phyloP scores from a whole-genome alignment of 768 basidiomycete species.

The Auricularia heimuer region DNA sequence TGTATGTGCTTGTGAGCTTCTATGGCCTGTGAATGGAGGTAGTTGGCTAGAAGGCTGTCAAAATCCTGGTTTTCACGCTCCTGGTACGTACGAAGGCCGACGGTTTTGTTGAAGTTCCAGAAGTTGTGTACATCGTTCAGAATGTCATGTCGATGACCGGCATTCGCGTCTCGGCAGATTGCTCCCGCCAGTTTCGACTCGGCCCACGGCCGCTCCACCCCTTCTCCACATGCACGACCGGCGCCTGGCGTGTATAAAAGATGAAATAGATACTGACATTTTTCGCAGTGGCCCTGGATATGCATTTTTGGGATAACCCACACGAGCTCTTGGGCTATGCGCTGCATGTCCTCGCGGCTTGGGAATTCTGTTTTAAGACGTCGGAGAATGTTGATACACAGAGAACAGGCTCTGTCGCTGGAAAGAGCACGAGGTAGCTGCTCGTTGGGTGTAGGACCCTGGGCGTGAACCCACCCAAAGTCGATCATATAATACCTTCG shows the following conservation, averaged over 20 bases:
- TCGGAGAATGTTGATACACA: background rate
- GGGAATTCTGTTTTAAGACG: background rate
- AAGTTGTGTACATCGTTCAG: background rate
- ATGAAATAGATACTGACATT: background rate
- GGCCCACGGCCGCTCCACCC: background rate
- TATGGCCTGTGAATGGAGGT: background rate
- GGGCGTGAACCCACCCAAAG: background rate
- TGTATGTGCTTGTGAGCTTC: background rate
- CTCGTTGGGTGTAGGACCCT: background rate
- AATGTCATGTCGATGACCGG: background rate
- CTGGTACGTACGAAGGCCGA: background rate
- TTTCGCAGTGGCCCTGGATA: background rate
- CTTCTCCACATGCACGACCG: background rate
- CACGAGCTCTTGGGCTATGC: background rate
- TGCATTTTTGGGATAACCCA: background rate
- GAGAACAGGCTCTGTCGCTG: background rate
- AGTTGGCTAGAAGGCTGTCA: background rate
- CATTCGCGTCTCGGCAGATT: background rate
- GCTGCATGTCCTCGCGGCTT: background rate
- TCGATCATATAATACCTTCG: background rate
- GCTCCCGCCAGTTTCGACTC: background rate
- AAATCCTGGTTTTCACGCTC: background rate
- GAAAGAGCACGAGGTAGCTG: background rate
- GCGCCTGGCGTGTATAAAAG: background rate
- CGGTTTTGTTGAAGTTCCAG: background rate